Conservation (phyloP, 768 basidiomycete species). For the Panaeolus papilionaceus region DNA sequence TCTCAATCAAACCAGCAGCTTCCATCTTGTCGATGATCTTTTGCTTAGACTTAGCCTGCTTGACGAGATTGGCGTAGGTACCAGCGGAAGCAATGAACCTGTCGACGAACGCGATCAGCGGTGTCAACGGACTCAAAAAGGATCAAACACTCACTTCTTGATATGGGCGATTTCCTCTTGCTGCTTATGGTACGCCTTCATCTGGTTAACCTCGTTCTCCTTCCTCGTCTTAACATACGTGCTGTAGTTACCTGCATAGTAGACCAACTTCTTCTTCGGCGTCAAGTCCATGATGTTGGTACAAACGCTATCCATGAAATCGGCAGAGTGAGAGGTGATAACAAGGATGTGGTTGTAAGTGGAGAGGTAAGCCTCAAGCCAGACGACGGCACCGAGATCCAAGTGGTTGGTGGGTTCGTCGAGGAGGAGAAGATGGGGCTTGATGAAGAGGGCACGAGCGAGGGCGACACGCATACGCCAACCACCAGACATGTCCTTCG, state of each 20-base stretch:
- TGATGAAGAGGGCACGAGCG: slow-evolving; percentile 94
- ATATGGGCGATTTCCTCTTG: slow-evolving; percentile 99
- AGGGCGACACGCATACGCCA: slow-evolving; percentile 99
- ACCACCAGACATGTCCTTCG: slow-evolving; percentile 99
- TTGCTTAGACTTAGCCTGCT: slow-evolving; percentile 99
- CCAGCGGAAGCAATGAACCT: slow-evolving; percentile 99
- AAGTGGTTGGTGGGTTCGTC: slow-evolving; percentile 95
- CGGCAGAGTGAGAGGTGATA: slow-evolving; percentile 97
- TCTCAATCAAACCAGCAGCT: slow-evolving; percentile 95
- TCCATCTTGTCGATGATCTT: slow-evolving; percentile 99
- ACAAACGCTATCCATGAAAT: slow-evolving; percentile 98
- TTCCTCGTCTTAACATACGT: slow-evolving; percentile 95
- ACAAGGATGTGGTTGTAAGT: slow-evolving; percentile 99
- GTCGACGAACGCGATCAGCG: slow-evolving; percentile 21
- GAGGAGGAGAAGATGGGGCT: slow-evolving; percentile 93
- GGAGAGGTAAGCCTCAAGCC: slow-evolving; percentile 97
- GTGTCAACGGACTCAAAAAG: background rate
- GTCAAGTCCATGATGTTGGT: slow-evolving; percentile 99
- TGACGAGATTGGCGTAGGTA: slow-evolving; percentile 98
- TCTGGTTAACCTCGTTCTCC: slow-evolving; percentile 99
- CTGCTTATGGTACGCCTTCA: slow-evolving; percentile 99
- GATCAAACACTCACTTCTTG: slow-evolving; percentile 73
- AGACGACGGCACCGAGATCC: slow-evolving; percentile 97
- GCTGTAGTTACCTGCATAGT: slow-evolving; percentile 96
- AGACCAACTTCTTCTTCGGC: slow-evolving; percentile 88